Conservation (phyloP, 2,329 filamentous ascomycete species). For the Fusarium protoensiforme region DNA sequence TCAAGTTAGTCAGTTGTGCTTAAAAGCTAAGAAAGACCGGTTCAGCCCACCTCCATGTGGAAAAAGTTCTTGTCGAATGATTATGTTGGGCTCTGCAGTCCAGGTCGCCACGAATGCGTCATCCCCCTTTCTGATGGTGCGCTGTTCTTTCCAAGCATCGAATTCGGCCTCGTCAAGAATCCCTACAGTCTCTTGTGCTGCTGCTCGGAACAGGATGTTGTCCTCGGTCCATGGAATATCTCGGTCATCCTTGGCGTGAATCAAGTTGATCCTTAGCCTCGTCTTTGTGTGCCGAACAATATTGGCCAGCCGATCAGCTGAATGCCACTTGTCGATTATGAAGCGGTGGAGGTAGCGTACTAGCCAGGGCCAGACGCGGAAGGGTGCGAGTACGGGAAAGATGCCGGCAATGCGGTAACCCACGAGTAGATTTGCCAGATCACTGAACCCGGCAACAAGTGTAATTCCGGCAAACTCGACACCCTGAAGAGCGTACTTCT, state of each 20-base stretch:
- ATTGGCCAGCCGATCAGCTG: slow-evolving; percentile 71
- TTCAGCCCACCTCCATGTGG: slow-evolving; percentile 63
- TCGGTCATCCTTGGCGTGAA: slow-evolving; percentile 84
- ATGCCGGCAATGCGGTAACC: slow-evolving; percentile 83
- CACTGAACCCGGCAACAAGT: slow-evolving; percentile 83
- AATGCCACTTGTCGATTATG: slow-evolving; percentile 86
- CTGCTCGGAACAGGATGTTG: slow-evolving; percentile 70
- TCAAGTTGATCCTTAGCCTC: slow-evolving; percentile 73
- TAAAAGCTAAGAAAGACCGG: not conserved
- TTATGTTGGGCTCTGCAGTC: slow-evolving; percentile 55
- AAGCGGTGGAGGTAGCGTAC: slow-evolving; percentile 69
- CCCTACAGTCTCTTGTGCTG: slow-evolving; percentile 62
- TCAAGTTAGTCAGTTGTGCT: not conserved
- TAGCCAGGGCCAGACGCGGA: slow-evolving; percentile 74
- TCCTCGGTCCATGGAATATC: slow-evolving; percentile 84
- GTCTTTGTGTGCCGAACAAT: slow-evolving; percentile 63
- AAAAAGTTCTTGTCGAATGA: slow-evolving; percentile 65
- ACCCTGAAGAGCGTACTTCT: slow-evolving; percentile 71
- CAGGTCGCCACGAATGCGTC: slow-evolving; percentile 62
- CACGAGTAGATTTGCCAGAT: slow-evolving; percentile 76
- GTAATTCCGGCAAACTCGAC: slow-evolving; percentile 83
- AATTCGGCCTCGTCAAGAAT: slow-evolving; percentile 52
- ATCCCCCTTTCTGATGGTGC: slow-evolving; percentile 55
- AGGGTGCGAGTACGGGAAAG: slow-evolving; percentile 81
- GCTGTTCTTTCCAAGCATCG: slow-evolving; percentile 57